Evolutionary conservation across 345 rosid species (phyloP).

Genomic region (Lepidium africanum): DNA sequence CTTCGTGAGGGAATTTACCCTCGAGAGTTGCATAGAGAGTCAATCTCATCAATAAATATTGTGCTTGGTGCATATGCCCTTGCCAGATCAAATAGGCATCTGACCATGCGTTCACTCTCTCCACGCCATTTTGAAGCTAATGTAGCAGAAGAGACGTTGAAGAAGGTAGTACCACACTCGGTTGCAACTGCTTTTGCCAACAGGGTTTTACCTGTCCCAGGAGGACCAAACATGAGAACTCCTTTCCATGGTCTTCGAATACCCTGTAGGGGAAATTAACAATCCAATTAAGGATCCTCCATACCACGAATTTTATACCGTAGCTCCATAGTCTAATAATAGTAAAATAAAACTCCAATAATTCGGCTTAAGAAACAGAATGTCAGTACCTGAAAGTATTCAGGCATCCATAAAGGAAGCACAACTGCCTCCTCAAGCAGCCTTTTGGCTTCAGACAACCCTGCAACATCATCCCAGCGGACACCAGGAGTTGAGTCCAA

Average conservation of each 20-base stretch:
- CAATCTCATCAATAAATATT: slow-evolving; percentile 94
- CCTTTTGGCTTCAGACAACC: slow-evolving; percentile 95
- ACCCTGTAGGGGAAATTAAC: slow-evolving; percentile 47
- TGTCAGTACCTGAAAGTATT: slow-evolving; percentile 82
- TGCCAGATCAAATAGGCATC: slow-evolving; percentile 90
- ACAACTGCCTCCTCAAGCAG: slow-evolving; percentile 99
- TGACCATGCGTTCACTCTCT: slow-evolving; percentile 98
- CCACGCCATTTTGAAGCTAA: slow-evolving; percentile 99
- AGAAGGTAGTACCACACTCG: slow-evolving; percentile 94
- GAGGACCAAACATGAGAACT: slow-evolving; percentile 99
- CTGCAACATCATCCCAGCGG: slow-evolving; percentile 99
- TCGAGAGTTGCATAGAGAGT: slow-evolving; percentile 91
- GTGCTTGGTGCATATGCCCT: slow-evolving; percentile 99
- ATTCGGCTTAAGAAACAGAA: not conserved
- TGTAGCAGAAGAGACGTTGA: slow-evolving; percentile 95
- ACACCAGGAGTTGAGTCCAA: slow-evolving; percentile 96
- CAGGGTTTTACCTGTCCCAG: slow-evolving; percentile 95
- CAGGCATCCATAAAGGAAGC: slow-evolving; percentile 99
- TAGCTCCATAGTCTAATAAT: not conserved
- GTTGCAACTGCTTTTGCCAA: slow-evolving; percentile 98
- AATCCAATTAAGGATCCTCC: not conserved
- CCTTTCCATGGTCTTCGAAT: slow-evolving; percentile 99
- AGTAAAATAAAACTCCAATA: not conserved
- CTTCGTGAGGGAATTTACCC: slow-evolving; percentile 49
- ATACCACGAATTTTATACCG: not conserved